Evolutionary conservation across 306 rosid genomes (phyloP), one percentile per base, ranked within the genome.

Genomic region (Spatholobus suberectus): DNA sequence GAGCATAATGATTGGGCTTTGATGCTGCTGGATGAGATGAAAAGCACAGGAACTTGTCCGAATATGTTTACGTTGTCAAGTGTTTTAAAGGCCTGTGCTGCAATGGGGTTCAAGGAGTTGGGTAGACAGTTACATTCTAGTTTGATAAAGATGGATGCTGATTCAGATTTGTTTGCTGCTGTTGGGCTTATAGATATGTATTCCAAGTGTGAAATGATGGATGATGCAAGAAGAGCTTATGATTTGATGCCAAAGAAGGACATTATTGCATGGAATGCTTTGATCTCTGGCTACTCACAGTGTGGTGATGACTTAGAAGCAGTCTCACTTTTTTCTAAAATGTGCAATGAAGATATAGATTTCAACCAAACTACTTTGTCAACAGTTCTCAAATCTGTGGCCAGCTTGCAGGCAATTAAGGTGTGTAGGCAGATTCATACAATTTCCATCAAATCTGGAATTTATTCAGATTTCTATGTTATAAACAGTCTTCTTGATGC

Each of bases 111-210:
- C 34, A 77, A 85, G 83, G 85, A 88, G n/a, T 86, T 93, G 88
- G 98, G 98, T 63, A 83, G 89, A 74, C 95, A 93, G 85, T 76
- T 95, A 81, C 96, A 93, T 82, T 84, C 91, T 79, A 71, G 85
- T 80, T 81, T 87, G 94, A 82, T 90, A 78, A 95, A 86, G 89
- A 91, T 84, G 85, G 90, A 89, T 84, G 63, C 77, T 69, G 84
- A 89, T 79, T 85, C 84, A 8, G 98, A 95, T 85, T 72, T 83
- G 5, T 90, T 89, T 81, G 82, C 91, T 75, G 86, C 83, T 73
- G 98, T 89, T 59, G 98, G 97, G 79, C 84, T 95, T 14, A 80
- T 93, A 65, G 96, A 93, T 80, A 84, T 95, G 97, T 95, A 93
- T 84, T 89, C 97, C 69, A 95, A 90, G 85, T 91, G 93, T 85